Evolutionary conservation across 305 asterid species (phyloP), one percentile per base, ranked within the genome.

Genomic region (Coffea humblotiana): DNA sequence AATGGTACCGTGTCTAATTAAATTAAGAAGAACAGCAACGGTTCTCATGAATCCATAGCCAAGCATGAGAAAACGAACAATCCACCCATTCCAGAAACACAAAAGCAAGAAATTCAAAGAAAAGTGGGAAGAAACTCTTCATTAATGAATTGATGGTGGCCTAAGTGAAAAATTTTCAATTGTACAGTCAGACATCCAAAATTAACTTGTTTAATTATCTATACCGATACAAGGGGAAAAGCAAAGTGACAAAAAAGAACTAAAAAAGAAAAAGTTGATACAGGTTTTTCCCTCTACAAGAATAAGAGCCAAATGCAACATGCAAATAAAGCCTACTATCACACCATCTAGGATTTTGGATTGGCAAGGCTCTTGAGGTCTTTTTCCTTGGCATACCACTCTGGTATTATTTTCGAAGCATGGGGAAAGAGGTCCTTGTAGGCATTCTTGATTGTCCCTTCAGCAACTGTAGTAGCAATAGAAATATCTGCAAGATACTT

Each of bases 401-500:
- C 85, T 8, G 97, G 97, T 77, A 92, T 85, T 66, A 90, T 91
- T 86, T 82, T 92, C 13, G 91, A 60, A 58, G 87, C 89, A 58
- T 88, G 90, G 29, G 95, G 97, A 60, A 84, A 87, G 15, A 92
- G 86, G 87, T 90, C 93, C 87, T 89, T 89, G 64, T 85, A 92
- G 4, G 95, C 87, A 82, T 92, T 92, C 86, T 88, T 85, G 69
- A 92, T 90, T 8, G 97, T 92, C 79, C 94, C 92, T 81, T 90
- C 95, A 0, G 94, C 95, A 76, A 90, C 92, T 45, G 90, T 90
- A 3, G 97, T 89, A 29, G 94, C 95, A 58, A 84, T 72, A 1
- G 95, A 86, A 47, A 88, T 84, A 68, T 87, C 97, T 90, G 89
- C 86, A 54, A 37, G 37, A 23, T 3, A 45, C 16, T 12, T 7